Conservation (phyloP, 768 basidiomycete genomes). For the Phlebiopsis flavidoalba region DNA sequence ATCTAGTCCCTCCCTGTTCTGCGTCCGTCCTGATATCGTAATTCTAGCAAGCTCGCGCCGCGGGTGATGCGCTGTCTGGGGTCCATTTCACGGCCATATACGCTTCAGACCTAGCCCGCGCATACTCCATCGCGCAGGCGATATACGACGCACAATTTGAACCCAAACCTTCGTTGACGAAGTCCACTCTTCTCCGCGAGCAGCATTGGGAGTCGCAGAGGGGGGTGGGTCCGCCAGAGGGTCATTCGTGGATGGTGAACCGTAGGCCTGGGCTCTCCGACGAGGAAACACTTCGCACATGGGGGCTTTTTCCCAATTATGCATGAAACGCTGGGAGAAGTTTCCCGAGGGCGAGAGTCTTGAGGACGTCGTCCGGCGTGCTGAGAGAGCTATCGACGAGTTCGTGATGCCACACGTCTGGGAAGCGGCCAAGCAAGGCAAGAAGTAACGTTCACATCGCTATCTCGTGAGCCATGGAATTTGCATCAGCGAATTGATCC, state of each 20-base stretch:
- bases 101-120: slow-evolving; percentile 64
- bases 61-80: slow-evolving; percentile 47
- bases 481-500: slow-evolving; percentile 51
- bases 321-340: slow-evolving; percentile 44
- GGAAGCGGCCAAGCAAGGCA: slow-evolving; percentile 34
- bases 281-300: slow-evolving; percentile 19
- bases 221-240: slow-evolving; percentile 43
- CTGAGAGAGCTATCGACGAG: slow-evolving; percentile 43
- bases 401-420: slow-evolving; percentile 53
- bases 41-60: slow-evolving; percentile 32
- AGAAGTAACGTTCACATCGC: slow-evolving; percentile 48
- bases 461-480: slow-evolving; percentile 74
- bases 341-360: slow-evolving; percentile 74
- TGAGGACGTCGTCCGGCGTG: slow-evolving; percentile 56
- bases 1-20: neutral
- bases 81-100: slow-evolving; percentile 51
- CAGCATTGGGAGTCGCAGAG: slow-evolving; percentile 66
- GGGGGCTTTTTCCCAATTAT: slow-evolving; percentile 46
- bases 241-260: neutral
- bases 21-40: slow-evolving; percentile 18
- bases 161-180: slow-evolving; percentile 41
- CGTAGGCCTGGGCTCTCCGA: neutral
- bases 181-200: slow-evolving; percentile 55
- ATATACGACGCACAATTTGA: slow-evolving; percentile 43
- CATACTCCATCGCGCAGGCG: slow-evolving; percentile 54